Base-by-base conservation (phyloP, 177 flowering plant genomes). In the Vitis hybrid region DNA sequence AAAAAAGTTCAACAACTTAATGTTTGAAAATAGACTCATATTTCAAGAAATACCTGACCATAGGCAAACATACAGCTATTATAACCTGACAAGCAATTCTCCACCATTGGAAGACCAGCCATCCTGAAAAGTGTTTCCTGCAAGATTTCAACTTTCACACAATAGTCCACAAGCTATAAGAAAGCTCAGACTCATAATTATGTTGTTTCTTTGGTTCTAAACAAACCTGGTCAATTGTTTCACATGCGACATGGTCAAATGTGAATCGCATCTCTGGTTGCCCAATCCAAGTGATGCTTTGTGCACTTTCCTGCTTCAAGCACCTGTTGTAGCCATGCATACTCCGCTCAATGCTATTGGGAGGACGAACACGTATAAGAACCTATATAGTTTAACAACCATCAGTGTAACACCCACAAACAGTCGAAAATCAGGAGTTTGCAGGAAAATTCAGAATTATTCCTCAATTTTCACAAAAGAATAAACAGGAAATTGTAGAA, bases 41-140 rank as follows among this genome's bases (percentile, higher is more conserved):
- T 12, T 69, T 69, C 39, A 62, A 55, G 45, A 64, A 34, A 15
- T 87, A 96, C 99, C 97, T 96, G 99, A n/a, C 99, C 99, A 78
- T 96, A 96, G 14, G 99, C 99, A 85, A 96, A 96, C 85, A 96
- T 88, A 76, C 98, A 94, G 75, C 98, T 96, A 70, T 96, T 96
- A 69, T 94, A 96, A 60, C 99, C 99, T 39, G 96, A 94, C 78
- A 96, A 72, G 78, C 99, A 96, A 77, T 96, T 96, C 85, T 96
- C 99, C 3, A 96, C 94, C 94, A 96, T 92, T 3, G 99, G 97
- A 59, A 91, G 83, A 76, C 97, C 94, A 64, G 88, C 97, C 86
- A 86, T 88, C 74, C 94, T 76, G 68, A 96, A 96, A 75, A 96
- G 91, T 76, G 82, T 88, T 70, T 92, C 98, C 99, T 96, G 94